Conservation (phyloP, 208 protist genomes). For the Tetramitus jugosus region DNA sequence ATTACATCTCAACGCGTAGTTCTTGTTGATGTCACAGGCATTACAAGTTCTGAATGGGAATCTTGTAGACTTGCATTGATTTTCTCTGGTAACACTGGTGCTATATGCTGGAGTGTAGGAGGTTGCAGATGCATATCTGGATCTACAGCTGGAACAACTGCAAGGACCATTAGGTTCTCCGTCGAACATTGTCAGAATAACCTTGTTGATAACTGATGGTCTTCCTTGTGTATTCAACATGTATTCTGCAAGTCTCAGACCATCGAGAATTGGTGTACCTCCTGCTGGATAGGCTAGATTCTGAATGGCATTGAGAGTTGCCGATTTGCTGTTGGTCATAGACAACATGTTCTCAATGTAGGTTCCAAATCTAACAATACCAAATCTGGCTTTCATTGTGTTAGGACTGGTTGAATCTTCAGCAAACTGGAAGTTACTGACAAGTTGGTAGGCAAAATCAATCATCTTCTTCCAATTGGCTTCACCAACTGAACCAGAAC, state of each 20-base stretch:
- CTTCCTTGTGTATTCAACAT: background rate
- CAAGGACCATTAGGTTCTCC: background rate
- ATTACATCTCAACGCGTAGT: background rate
- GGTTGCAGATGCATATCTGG: too few species aligned
- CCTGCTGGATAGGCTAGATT: too few species aligned
- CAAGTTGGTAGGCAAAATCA: background rate
- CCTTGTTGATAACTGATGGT: background rate
- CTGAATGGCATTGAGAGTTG: too few species aligned
- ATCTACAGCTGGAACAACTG: too few species aligned
- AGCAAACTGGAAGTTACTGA: background rate
- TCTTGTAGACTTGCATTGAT: too few species aligned
- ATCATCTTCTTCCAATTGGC: background rate
- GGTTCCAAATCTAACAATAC: background rate
- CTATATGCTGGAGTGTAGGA: too few species aligned
- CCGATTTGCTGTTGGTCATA: too few species aligned
- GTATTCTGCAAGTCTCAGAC: background rate
- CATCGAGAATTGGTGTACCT: background rate
- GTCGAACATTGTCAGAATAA: background rate
- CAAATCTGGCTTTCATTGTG: background rate
- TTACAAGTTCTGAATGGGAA: too few species aligned
- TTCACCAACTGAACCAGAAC: background rate
- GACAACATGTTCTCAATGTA: too few species aligned
- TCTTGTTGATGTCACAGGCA: background rate
- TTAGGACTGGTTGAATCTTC: background rate
- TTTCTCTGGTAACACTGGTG: too few species aligned